Base-by-base conservation (phyloP, 352 stramenopile genomes). In the Albugo candida region DNA sequence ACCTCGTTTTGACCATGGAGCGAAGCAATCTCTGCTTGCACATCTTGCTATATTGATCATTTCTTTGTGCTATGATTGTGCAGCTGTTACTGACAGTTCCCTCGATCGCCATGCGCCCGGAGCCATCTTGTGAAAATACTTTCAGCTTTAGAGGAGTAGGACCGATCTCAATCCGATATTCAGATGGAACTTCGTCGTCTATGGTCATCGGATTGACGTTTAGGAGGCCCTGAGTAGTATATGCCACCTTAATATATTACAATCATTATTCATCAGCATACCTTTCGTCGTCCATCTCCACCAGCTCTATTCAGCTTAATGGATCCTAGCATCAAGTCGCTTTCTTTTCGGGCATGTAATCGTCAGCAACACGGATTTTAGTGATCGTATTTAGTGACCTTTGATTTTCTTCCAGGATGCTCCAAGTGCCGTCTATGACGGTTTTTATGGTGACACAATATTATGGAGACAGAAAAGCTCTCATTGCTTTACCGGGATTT, bases 11-110 rank as follows among this genome's bases (percentile, higher is more conserved):
- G 50, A 83, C 67, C 77, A 91, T 88, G 36, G 74, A 84, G 53
- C 86, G 87, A 54, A 88, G 81, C 52, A 87, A 51, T 5, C 78
- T 69, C 49, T 87, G 68, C 56, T 84, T 83, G 57, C 71, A 79
- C 55, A 86, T 64, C 43, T 82, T 83, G 53, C 70, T 86, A 63
- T 91, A 91, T 51, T 83, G 65, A 49, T 83, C 74, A 45, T 86
- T 86, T 21, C 64, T 69, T 54, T 85, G 70, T 19, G 78, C 74
- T 67, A 88, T 83, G 54, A 91, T 64, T 44, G 69, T 83, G 60
- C 78, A 87, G 59, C 66, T 87, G 50, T 86, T 79, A 59, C 80
- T 91, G 34, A 91, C 71, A 0, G 71, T 85, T 42, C 78, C 78
- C 59, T 91, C 78, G 43, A 91, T 81, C 17, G 78, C 78, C 78